phyloP scores from a whole-genome alignment of 305 asterid genomes.

The Fraxinus ornus region DNA sequence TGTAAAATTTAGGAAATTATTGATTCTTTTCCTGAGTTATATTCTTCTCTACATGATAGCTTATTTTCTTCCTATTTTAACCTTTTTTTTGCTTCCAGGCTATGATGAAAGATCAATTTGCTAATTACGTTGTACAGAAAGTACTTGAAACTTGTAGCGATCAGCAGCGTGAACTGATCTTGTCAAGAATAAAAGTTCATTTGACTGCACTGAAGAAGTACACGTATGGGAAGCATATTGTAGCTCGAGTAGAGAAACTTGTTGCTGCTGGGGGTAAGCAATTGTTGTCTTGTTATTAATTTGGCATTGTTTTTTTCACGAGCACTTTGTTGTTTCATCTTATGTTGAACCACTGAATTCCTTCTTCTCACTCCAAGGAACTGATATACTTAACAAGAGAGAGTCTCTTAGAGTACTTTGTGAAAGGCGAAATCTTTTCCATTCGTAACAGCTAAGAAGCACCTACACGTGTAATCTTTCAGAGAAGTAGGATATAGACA shows the following conservation, averaged over 20 bases:
- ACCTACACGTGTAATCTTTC: too few relatives aligned
- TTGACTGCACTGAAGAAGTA: conserved; percentile 63
- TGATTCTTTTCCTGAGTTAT: not conserved
- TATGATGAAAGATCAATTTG: conserved; percentile 72
- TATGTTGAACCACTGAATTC: not conserved
- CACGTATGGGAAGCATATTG: conserved; percentile 65
- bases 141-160: conserved; percentile 41
- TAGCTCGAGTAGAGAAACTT: conserved; percentile 45
- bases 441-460: not conserved
- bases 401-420: not conserved
- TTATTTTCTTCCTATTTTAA: not conserved
- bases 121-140: conserved; percentile 65
- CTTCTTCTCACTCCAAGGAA: not conserved
- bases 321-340: not conserved
- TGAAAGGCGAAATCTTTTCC: not conserved
- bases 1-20: not conserved
- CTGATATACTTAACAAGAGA: not conserved
- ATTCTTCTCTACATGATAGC: not conserved
- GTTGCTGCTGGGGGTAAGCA: conserved; percentile 60
- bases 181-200: conserved; percentile 60
- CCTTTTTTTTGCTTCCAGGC: conserved; percentile 39
- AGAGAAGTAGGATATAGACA: too few relatives aligned
- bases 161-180: conserved; percentile 58
- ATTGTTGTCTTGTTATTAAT: not conserved
- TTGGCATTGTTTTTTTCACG: not conserved